Evolutionary conservation across 441 rosid species (phyloP).

Genomic region (Gossypium schwendimanii): DNA sequence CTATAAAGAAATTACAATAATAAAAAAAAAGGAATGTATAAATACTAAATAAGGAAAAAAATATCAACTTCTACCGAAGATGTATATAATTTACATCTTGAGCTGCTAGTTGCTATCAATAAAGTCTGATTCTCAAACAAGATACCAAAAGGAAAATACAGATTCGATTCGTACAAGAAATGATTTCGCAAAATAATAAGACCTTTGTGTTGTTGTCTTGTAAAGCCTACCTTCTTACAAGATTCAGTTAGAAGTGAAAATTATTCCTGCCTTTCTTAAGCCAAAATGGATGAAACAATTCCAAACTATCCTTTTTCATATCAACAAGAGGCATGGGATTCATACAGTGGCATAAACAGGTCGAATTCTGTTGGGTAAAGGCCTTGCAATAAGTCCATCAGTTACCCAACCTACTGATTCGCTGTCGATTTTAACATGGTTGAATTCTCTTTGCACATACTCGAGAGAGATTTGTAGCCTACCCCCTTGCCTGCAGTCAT

Average conservation of each 20-base stretch:
- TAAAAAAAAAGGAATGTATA: too few relatives aligned
- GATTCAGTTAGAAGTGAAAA: neutral
- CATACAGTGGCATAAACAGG: constrained; percentile 25
- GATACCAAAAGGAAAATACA: neutral
- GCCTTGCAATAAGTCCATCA: constrained; percentile 87
- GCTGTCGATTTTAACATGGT: constrained; percentile 66
- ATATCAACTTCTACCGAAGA: neutral
- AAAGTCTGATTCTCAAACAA: neutral
- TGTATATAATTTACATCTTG: neutral
- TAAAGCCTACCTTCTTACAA: neutral
- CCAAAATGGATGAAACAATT: neutral
- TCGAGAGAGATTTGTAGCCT: constrained; percentile 72
- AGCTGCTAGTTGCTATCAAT: neutral
- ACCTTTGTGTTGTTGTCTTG: neutral
- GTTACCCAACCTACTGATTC: constrained; percentile 66
- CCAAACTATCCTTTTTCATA: neutral
- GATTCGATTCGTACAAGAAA: neutral
- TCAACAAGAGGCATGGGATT: constrained; percentile 17
- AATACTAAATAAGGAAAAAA: too few relatives aligned
- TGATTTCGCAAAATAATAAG: neutral
- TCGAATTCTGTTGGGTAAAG: constrained; percentile 57
- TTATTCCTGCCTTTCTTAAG: neutral
- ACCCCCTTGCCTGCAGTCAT: constrained; percentile 70
- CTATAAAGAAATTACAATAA: too few relatives aligned
- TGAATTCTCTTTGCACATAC: constrained; percentile 73